A percentile compares a stretch with the other conserved stretches of the same genome.
Conservation (phyloP, 164 flowering plant genomes). For the Chimonanthus praecox region DNA sequence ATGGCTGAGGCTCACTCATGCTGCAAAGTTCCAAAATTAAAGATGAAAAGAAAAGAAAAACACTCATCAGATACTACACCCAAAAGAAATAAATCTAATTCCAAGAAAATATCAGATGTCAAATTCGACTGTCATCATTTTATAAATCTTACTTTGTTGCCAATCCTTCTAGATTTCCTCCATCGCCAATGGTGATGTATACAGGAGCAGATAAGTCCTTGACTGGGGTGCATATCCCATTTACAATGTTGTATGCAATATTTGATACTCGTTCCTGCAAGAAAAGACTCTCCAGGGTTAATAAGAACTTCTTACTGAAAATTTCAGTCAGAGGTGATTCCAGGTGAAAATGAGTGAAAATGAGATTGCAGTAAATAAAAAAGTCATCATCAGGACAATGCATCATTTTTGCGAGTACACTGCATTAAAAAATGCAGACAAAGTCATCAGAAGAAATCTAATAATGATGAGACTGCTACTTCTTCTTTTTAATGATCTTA, state of each 20-base stretch:
- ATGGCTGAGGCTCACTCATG: slow-evolving; percentile 48
- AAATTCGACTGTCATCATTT: background rate
- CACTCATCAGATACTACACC: background rate
- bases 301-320: background rate
- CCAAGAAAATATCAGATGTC: background rate
- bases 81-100: background rate
- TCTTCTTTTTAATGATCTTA: too few species aligned
- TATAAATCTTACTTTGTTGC: slow-evolving; percentile 26
- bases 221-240: slow-evolving; percentile 32
- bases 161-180: slow-evolving; percentile 49
- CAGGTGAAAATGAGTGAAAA: background rate
- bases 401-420: too few species aligned
- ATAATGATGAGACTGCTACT: too few species aligned
- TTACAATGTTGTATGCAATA: slow-evolving; percentile 31
- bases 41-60: background rate
- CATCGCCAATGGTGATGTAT: slow-evolving; percentile 45
- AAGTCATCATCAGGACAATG: too few species aligned
- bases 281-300: background rate
- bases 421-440: too few species aligned
- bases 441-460: too few species aligned
- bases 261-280: slow-evolving; percentile 41
- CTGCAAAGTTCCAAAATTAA: slow-evolving; percentile 17
- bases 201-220: slow-evolving; percentile 40
- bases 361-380: background rate
- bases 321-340: background rate